Base-by-base conservation (phyloP, 2,329 filamentous ascomycete genomes). In the Penicillium sp. region DNA sequence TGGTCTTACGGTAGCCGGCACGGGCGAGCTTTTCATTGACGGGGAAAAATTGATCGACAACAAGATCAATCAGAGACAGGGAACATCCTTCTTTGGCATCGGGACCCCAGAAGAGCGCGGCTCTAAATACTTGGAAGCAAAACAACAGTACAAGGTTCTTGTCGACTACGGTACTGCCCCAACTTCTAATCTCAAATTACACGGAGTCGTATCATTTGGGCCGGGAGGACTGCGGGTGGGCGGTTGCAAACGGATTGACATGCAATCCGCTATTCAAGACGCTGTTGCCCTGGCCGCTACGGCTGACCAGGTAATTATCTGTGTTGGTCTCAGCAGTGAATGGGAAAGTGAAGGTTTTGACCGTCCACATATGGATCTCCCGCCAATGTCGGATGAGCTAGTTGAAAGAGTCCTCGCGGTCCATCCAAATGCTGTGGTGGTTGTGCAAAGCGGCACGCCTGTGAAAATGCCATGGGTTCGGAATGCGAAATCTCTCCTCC, bases 291-390 rank as follows among this genome's bases (percentile, higher is more conserved):
- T 87, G 9, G 89, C 89, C 18, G 81, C 78, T 64, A 79, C 81
- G 31, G 84, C 84, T 2, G 89, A 92, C 54, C 85, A 90, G 63
- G 88, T 90, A 39, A 79, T 92, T 55, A 75, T 92, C 39, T 86
- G 87, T 63, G 85, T 84, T 1, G 89, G 89, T 2, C 65, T 70
- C 36, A 74, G 63, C 53, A 71, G 59, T 11, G 48, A 56, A 35
- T 57, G 48, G 51, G 55, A 57, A 33, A 47, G 44, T 4, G 55
- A 57, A 31, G 85, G 85, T 13, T 76, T 78, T 10, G 78, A 81
- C 53, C 74, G 78, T 49, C 63, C 67, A 6, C 71, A 66, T 56
- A 75, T 79, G 75, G 70, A 76, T 42, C 66, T 79, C 1, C 78
- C 78, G 44, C 74, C 61, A 47, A 68, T 61, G 55, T 74, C 74